Evolutionary conservation across 495 filamentous ascomycete species (phyloP), one percentile per base, ranked within the genome.

Genomic region (Aspergillus carlsbadensis): DNA sequence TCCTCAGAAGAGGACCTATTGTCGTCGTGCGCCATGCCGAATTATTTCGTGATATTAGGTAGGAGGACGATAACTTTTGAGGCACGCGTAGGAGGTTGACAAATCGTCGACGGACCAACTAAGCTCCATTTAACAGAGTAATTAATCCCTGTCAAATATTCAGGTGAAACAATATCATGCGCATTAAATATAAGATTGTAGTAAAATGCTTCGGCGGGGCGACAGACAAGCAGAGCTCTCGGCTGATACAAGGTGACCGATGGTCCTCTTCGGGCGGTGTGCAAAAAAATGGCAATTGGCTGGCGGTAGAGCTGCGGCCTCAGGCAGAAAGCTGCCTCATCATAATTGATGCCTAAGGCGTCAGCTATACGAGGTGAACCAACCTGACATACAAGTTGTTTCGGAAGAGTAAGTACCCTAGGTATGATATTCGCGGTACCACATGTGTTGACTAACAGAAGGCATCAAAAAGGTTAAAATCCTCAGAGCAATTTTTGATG

Each of bases 1-100:
- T 74, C 71, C 15, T 75, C 75, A 36, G 72, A 70, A 31, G 70
- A 68, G 42, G 66, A 67, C 10, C 57, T 44, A 21, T 61, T 66
- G 62, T 13, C 67, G 57, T 75, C 67, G 6, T 71, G 61, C 42
- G 69, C 63, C 65, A 74, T 65, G 11, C 46, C 61, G 1, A 29
- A n/a, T n/a, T 40, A n/a, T 51, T 21, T 17, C 22, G 10, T 17
- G 10, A 35, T 29, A 1, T 8, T 42, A 11, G 21, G 20, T 18
- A 29, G 18, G 14, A 18, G 37, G 15, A 2, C 18, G 8, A 46
- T 21, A 14, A 42, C 24, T 39, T 36, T 5, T 26, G 34, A 50
- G 13, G 37, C 21, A 34, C 34, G 47, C 37, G 17, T 26, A 8
- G 24, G 15, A n/a, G 34, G 17, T 26, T 50, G 10, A 4, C 24